Base-by-base conservation (phyloP, 768 basidiomycete species). In the Leucocoprinus birnbaumii region DNA sequence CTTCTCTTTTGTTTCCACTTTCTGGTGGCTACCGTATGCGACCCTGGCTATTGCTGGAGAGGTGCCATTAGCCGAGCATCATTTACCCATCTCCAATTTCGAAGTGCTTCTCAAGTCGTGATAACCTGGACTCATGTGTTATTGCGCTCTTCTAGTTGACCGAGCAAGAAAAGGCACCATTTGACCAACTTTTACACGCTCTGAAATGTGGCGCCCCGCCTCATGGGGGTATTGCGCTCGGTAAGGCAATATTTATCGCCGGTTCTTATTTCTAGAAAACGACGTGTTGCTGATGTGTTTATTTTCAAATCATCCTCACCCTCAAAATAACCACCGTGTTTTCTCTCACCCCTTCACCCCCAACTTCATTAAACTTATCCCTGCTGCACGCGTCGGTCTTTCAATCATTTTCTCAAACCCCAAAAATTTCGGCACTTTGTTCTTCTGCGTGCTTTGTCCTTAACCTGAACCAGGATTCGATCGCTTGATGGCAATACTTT, bases 211-310 rank as follows among this genome's bases (percentile, higher is more conserved):
- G 95, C 55, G 95, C 95, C 14, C 94, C 95, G 21, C 95, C 95
- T 61, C 95, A 98, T 73, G 95, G 91, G 34, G 95, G 95, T 41
- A 90, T 97, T 51, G 95, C 95, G 1, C 77, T 98, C 53, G 94
- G 94, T 90, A 67, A 51, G 76, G 71, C 44, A 31, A 41, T 31
- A 42, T 25, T 57, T 47, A 42, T 53, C 37, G 42, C 44, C 55
- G 14, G 22, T 44, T 49, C 54, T 52, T 44, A 41, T n/a, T 38
- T 47, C 35, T 41, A 44, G 43, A 53, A 52, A 47, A 38, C 40
- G 40, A 38, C 27, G 22, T 41, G 16, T 6, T n/a, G 9, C 49
- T 45, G 42, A 56, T 14, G 37, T n/a, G 22, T 51, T 38, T 45
- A 45, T 44, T 40, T 48, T 26, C 13, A 48, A 26, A 21, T 3